Conservation (phyloP, 148 eudicot species). For the Rhododendron griersonianum region DNA sequence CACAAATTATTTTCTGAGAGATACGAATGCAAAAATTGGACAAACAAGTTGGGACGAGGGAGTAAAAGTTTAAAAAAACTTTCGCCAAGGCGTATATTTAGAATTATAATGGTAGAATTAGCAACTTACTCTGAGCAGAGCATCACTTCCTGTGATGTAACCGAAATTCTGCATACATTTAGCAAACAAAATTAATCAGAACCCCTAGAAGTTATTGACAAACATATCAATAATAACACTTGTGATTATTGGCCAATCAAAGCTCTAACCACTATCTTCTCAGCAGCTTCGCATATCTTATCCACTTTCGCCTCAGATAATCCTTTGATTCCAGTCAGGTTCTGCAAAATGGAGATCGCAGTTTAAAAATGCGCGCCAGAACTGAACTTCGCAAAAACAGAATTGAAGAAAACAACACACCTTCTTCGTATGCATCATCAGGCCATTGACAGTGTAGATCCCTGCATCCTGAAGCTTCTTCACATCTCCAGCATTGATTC, state of each 20-base stretch:
- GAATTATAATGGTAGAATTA: not conserved
- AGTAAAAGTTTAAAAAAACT: not conserved
- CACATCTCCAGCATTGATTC: conserved; percentile 94
- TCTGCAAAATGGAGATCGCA: conserved; percentile 31
- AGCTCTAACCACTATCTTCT: conserved; percentile 79
- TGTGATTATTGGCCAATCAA: not conserved
- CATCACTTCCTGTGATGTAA: conserved; percentile 97
- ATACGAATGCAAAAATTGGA: not conserved
- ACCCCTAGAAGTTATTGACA: not conserved
- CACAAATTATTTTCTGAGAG: not conserved
- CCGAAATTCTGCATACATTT: conserved; percentile 63
- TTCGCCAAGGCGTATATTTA: not conserved
- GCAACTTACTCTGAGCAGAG: conserved; percentile 68
- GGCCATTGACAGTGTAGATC: conserved; percentile 87
- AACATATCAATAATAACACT: not conserved
- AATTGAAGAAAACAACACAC: conserved; percentile 17
- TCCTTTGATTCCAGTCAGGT: conserved; percentile 88
- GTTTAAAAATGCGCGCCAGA: not conserved
- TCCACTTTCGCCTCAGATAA: conserved; percentile 98
- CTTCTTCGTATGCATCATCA: conserved; percentile 99
- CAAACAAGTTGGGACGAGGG: not conserved
- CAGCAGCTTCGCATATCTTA: conserved; percentile 96
- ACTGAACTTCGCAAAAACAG: not conserved
- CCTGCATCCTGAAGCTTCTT: conserved; percentile 97
- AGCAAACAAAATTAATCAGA: not conserved